Base-by-base conservation (phyloP, 768 basidiomycete species). In the Pilatotrama ljubarskyi region DNA sequence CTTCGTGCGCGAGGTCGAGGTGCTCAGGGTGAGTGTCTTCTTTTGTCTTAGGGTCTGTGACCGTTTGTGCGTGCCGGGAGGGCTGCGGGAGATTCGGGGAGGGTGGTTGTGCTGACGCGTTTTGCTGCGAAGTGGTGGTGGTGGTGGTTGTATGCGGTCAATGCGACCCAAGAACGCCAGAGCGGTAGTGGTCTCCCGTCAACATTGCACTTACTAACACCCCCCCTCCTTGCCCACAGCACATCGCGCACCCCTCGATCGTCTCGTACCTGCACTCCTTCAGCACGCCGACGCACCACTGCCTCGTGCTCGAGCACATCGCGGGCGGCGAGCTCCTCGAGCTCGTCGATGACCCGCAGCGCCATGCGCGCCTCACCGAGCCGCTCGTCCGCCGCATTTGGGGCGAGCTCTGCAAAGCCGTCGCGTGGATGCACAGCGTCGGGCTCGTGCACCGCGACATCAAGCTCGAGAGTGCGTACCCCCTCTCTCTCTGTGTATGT, bases 401-500 rank as follows among this genome's bases (percentile, higher is more conserved):
- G 80, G 77, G 78, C 35, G 94, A 95, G 72, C 77, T 96, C 3
- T 84, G 82, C 59, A 80, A 82, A 36, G 93, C 87, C 6, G 88
- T 95, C 0, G 86, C 84, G 5, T 96, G 92, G 91, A 86, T 96
- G 84, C 93, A 96, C 68, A 78, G 83, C 38, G 88, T 90, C 14
- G 87, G 86, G 1, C 79, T 95, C 40, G 93, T 96, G 1, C 94
- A 96, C 72, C 82, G 94, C 3, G 94, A 95, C 73, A 86, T 96
- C 75, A 96, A 96, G 75, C 84, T 88, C n/a, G 87, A 88, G 72
- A 87, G 86, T 86, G 58, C 47, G 84, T 75, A 7, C 49, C 4
- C 18, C 18, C 9, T 24, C 17, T n/a, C 17, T 32, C 48, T 15
- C 29, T n/a, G 4, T 26, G 2, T 29, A 10, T 20, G 24, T 15